Conservation (phyloP, 305 asterid genomes). For the Ajuga reptans region DNA sequence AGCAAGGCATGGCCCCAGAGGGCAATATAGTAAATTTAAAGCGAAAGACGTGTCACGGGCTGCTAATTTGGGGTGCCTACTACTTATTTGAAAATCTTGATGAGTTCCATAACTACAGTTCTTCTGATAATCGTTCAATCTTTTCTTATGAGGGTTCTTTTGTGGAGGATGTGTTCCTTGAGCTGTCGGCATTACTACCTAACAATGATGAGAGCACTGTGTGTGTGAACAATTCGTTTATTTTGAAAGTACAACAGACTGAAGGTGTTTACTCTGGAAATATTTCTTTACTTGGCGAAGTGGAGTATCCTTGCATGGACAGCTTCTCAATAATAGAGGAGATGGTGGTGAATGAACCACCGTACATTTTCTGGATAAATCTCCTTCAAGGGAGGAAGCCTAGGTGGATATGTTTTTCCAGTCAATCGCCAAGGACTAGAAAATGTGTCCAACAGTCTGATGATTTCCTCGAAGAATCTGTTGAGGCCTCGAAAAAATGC, state of each 20-base stretch:
- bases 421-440: conserved; percentile 27
- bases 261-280: conserved; percentile 35
- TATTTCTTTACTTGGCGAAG: conserved; percentile 43
- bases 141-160: conserved; percentile 24
- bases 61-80: conserved; percentile 53
- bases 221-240: conserved; percentile 6
- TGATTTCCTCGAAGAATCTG: conserved; percentile 20
- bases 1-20: conserved; percentile 37
- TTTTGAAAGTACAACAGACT: conserved; percentile 30
- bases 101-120: conserved; percentile 17
- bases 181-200: conserved; percentile 37
- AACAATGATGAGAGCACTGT: conserved; percentile 13
- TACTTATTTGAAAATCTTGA: conserved; percentile 41
- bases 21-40: conserved; percentile 23
- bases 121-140: conserved; percentile 14
- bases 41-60: conserved; percentile 34
- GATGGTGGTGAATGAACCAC: conserved; percentile 26
- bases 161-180: conserved; percentile 43
- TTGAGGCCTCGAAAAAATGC: conserved; percentile 18
- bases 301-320: conserved; percentile 26
- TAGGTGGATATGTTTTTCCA: conserved; percentile 38
- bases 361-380: conserved; percentile 44
- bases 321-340: conserved; percentile 25
- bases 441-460: conserved; percentile 22
- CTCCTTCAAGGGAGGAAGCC: conserved; percentile 42